Percentiles rank a stretch among this genome's conserved stretches.
Conservation (phyloP, 2,329 filamentous ascomycete genomes). For the Fusarium sp. region DNA sequence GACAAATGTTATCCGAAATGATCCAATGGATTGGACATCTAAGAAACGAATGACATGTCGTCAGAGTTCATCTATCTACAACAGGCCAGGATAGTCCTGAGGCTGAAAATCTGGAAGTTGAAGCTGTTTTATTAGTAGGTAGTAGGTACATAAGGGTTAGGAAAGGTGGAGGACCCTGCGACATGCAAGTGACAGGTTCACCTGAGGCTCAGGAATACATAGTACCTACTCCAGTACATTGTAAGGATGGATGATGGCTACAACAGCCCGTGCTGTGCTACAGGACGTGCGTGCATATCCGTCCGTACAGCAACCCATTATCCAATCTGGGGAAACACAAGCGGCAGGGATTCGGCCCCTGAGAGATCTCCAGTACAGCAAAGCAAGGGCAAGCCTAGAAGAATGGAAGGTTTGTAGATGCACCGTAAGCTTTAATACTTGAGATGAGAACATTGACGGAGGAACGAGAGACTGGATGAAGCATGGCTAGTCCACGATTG, state of each 20-base stretch:
- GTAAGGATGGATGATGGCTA: neutral
- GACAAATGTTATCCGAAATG: neutral
- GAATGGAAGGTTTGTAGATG: neutral
- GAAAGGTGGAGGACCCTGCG: neutral
- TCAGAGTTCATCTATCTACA: neutral
- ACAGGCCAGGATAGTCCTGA: neutral
- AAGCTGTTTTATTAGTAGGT: neutral
- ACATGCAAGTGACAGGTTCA: slow-evolving; percentile 42
- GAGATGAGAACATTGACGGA: neutral
- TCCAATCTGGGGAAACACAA: slow-evolving; percentile 36
- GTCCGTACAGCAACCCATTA: slow-evolving; percentile 7
- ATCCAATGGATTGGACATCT: neutral
- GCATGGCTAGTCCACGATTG: slow-evolving; percentile 11
- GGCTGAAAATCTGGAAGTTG: neutral
- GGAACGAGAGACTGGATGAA: neutral
- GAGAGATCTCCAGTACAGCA: slow-evolving; percentile 8
- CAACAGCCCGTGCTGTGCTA: neutral
- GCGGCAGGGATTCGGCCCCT: slow-evolving; percentile 27
- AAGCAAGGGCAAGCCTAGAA: slow-evolving; percentile 20
- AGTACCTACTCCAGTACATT: neutral
- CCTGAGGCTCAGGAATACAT: slow-evolving; percentile 40
- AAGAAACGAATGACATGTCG: neutral
- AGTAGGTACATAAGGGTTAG: neutral
- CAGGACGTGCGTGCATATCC: slow-evolving; percentile 1
- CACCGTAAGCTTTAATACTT: neutral